Evolutionary conservation across 2,329 filamentous ascomycete species (phyloP), one percentile per base, ranked within the genome.

Genomic region (Talaromyces funiculosus): DNA sequence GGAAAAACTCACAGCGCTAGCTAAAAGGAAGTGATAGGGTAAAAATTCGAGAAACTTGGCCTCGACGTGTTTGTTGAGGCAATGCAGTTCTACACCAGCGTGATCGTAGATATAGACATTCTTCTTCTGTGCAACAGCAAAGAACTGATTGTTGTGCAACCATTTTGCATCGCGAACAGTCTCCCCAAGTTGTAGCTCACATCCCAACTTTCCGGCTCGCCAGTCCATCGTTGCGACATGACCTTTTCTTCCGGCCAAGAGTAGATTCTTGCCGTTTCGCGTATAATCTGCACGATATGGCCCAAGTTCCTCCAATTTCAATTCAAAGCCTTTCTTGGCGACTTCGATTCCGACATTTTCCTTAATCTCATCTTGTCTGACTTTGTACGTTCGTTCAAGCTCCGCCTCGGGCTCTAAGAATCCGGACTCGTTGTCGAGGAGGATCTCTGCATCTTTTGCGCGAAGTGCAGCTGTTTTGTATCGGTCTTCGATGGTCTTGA

Each of bases 191-290:
- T 99, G 91, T 64, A 97, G 70, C 73, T 99, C 94, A 72, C 92
- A 97, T 6, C 90, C 90, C 62, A 97, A 79, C 74, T 92, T 96
- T 43, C 92, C 93, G 67, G 89, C 88, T 64, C 93, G 83, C 93
- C 94, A 99, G 76, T 99, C 92, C 85, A 97, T 95, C 0, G 90
- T 93, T 60, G 94, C 93, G 65, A 99, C 81, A 84, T 99, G 94
- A 14, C 94, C 94, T 76, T 96, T 97, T 62, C 91, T 83, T 29
- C 94, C 92, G 12, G 88, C 92, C 35, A 99, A 81, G 58, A 99
- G 78, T 64, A 99, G 77, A 68, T 95, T 87, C 65, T 90, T 85
- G 53, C 94, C 94, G 70, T 96, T 97, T 47, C 91, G 84, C 53
- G 90, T 91, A 76, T 96, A 99, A 66, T 97, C 91, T 71, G 87